These are phyloP conservation scores for Blastocystis sp. DNA, from an alignment of 352 stramenopile genomes.

Conservation along the genomic window DNA sequence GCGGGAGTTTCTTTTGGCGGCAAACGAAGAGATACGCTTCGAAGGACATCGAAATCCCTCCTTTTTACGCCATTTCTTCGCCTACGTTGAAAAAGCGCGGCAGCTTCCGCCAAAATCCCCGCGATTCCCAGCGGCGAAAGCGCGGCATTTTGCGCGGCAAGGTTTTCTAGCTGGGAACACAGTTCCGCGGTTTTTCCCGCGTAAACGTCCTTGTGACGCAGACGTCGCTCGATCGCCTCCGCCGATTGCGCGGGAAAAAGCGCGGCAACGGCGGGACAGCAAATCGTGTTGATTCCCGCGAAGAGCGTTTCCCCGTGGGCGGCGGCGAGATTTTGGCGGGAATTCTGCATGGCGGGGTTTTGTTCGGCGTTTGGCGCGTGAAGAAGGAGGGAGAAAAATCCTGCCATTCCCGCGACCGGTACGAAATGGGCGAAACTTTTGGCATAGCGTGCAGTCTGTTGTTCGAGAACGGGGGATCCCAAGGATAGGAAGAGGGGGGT, in stretches of 20 bases:
- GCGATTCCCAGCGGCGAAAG: background rate
- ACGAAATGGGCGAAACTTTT: background rate
- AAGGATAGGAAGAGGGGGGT: background rate
- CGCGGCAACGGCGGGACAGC: background rate
- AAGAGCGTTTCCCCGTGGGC: slow-evolving; percentile 5
- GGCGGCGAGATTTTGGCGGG: too few relatives aligned
- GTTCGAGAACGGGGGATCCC: background rate
- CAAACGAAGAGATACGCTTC: background rate
- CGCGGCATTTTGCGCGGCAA: background rate
- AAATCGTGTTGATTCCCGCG: background rate
- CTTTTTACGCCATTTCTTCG: background rate
- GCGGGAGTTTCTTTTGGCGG: background rate
- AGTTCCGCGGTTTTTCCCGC: background rate
- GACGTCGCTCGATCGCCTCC: background rate
- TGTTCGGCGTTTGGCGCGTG: background rate
- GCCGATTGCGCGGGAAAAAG: background rate
- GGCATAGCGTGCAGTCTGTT: background rate
- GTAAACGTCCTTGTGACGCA: background rate
- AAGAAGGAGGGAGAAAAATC: background rate
- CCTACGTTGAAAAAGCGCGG: background rate
- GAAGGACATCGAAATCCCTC: slow-evolving; percentile 9
- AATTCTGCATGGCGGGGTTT: background rate
- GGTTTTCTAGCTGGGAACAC: background rate
- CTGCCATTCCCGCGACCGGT: background rate
- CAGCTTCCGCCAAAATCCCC: background rate